A percentile compares a stretch with the other conserved stretches of the same genome.
Evolutionary conservation across 345 rosid species (phyloP).

Genomic region (Eucalyptus curtisii): DNA sequence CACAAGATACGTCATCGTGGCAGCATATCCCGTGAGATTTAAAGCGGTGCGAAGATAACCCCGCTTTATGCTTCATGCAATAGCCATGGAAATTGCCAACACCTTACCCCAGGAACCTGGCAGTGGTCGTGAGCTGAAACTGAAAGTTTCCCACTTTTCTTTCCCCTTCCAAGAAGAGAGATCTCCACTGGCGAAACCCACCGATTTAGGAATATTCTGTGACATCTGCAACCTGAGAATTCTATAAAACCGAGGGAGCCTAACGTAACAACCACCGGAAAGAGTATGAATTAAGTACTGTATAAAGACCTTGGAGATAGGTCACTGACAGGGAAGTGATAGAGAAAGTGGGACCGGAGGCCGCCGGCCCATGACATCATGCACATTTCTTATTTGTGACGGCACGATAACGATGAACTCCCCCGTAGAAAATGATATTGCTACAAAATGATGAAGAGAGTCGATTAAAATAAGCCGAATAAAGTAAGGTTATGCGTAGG

Average conservation of each 20-base stretch:
- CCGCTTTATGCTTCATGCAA: background rate
- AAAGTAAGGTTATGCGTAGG: background rate
- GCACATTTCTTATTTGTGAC: slow-evolving; percentile 32
- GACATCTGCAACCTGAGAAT: background rate
- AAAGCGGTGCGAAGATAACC: background rate
- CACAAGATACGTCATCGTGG: background rate
- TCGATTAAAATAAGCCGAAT: background rate
- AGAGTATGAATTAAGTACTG: background rate
- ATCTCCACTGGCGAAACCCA: background rate
- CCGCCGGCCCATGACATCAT: slow-evolving; percentile 30
- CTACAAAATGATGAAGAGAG: background rate
- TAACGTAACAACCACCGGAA: background rate
- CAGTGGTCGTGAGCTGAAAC: background rate
- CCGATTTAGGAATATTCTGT: background rate
- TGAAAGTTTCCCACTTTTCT: background rate
- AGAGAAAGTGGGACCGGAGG: background rate
- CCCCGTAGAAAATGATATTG: background rate
- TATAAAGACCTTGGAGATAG: background rate
- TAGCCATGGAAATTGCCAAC: background rate
- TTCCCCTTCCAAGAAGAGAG: background rate
- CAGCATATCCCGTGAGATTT: background rate
- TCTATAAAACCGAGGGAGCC: background rate
- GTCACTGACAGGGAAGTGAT: background rate
- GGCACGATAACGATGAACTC: slow-evolving; percentile 28
- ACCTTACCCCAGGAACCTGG: background rate